Percentiles rank a stretch among this genome's conserved stretches.
These are phyloP conservation scores for Solanum virginianum DNA, from an alignment of 257 asterid genomes.

Conservation along the genomic window DNA sequence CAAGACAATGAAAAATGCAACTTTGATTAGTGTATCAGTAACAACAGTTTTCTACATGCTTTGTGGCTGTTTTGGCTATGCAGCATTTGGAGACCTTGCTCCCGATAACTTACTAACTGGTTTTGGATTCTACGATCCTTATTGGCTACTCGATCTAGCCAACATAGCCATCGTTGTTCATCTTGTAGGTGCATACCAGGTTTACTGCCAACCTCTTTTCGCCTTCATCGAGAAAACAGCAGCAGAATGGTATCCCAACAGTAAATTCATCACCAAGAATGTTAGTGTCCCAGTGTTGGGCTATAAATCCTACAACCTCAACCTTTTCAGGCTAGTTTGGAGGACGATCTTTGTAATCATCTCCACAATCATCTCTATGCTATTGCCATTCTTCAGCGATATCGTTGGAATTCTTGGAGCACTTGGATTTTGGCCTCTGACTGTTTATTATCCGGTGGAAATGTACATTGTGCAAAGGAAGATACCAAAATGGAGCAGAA, in stretches of 20 bases:
- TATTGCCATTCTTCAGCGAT: constrained; percentile 75
- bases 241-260: constrained; percentile 28
- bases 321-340: constrained; percentile 55
- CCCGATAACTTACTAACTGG: constrained; percentile 87
- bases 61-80: constrained; percentile 85
- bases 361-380: constrained; percentile 62
- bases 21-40: constrained; percentile 47
- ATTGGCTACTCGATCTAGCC: constrained; percentile 85
- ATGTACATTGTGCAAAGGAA: constrained; percentile 63
- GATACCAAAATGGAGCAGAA: constrained; percentile 62
- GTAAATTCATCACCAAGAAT: constrained; percentile 34
- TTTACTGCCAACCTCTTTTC: constrained; percentile 76
- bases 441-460: constrained; percentile 83
- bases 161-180: constrained; percentile 68
- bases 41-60: constrained; percentile 88
- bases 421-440: constrained; percentile 79
- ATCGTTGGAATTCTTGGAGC: constrained; percentile 84
- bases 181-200: constrained; percentile 84
- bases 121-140: constrained; percentile 80
- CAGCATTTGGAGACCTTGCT: constrained; percentile 79
- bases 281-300: constrained; percentile 37
- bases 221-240: constrained; percentile 68
- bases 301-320: constrained; percentile 26
- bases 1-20: constrained; percentile 78
- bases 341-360: constrained; percentile 50